Evolutionary conservation across 805 yeast genomes (phyloP).

Genomic region (Wickerhamomyces chaumierensis): DNA sequence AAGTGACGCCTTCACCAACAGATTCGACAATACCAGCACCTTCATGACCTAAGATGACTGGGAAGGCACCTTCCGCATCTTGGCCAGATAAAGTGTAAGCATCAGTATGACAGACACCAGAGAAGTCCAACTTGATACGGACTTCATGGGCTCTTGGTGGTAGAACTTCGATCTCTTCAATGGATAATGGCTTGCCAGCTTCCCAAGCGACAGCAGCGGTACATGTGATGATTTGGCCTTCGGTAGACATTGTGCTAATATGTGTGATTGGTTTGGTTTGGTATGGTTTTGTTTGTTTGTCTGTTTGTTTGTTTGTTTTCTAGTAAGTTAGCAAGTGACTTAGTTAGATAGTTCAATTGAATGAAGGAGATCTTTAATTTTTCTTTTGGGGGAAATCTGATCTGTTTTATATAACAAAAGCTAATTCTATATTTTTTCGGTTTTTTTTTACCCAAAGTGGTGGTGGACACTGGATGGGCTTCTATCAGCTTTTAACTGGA

Average conservation of each 20-base stretch:
- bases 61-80: conserved; percentile 96
- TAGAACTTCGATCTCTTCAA: conserved; percentile 82
- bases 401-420: too few species aligned
- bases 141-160: conserved; percentile 98
- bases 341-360: too few species aligned
- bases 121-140: conserved; percentile 73
- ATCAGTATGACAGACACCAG: conserved; percentile 98
- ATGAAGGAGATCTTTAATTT: too few species aligned
- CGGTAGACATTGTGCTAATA: conserved; percentile 6
- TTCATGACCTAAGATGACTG: conserved; percentile 91
- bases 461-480: too few species aligned
- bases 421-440: too few species aligned
- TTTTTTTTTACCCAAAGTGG: too few species aligned
- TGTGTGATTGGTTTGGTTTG: too few species aligned
- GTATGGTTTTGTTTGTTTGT: too few species aligned
- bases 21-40: conserved; percentile 97
- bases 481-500: too few species aligned
- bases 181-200: conserved; percentile 69
- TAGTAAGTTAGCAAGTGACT: too few species aligned
- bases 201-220: conserved; percentile 98
- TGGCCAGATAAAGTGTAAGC: conserved; percentile 90
- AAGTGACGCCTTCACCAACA: conserved; percentile 88
- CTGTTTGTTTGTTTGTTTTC: too few species aligned
- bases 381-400: too few species aligned
- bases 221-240: conserved; percentile 53